Evolutionary conservation across 1,284 basidiomycete genomes (phyloP).

Genomic region (Malassezia dermatis): DNA sequence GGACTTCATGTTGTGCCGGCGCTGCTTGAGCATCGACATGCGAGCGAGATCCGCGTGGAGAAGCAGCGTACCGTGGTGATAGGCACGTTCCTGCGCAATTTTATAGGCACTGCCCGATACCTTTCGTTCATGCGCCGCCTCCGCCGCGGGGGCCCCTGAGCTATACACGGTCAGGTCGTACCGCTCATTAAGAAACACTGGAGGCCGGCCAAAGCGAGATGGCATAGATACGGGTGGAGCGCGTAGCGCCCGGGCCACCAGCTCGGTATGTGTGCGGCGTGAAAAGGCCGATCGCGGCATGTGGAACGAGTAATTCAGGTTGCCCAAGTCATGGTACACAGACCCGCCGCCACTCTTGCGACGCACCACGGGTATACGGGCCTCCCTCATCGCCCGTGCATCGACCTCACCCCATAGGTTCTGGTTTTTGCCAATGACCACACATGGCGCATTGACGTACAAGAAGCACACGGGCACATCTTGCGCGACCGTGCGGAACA

Average conservation of each 20-base stretch:
- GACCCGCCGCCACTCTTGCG: conserved; percentile 91
- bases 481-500: conserved; percentile 18
- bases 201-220: not conserved
- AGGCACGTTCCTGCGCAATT: conserved; percentile 77
- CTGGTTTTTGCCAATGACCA: conserved; percentile 86
- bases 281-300: conserved; percentile 71
- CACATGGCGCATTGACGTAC: conserved; percentile 79
- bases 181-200: conserved; percentile 62
- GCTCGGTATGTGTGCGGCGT: conserved; percentile 64
- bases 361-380: conserved; percentile 68
- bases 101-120: conserved; percentile 97
- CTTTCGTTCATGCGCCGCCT: conserved; percentile 50
- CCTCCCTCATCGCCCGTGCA: conserved; percentile 53
- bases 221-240: conserved; percentile 43
- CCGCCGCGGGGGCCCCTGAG: conserved; percentile 9
- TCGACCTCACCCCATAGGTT: conserved; percentile 98
- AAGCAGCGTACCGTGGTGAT: conserved; percentile 99
- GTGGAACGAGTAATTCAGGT: conserved; percentile 94
- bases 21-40: conserved; percentile 45
- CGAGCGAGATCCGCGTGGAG: conserved; percentile 51
- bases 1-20: conserved; percentile 63
- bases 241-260: conserved; percentile 70
- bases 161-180: conserved; percentile 57
- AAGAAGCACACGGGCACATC: conserved; percentile 59
- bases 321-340: conserved; percentile 91